phyloP scores from a whole-genome alignment of 306 rosid species.

The Begonia loranthoides region DNA sequence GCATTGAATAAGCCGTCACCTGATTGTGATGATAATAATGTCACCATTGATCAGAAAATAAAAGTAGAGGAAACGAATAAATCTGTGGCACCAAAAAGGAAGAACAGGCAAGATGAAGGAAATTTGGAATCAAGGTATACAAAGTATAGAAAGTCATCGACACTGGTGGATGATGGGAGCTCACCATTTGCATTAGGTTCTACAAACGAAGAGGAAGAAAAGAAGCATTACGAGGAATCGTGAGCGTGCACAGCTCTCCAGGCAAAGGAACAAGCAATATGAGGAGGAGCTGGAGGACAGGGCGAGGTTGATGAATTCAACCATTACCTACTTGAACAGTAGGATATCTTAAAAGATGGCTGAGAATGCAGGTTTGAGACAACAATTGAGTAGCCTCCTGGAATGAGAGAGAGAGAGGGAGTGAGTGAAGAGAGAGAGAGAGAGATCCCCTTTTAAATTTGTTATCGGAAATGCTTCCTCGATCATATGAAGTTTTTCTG shows the following conservation, averaged over 20 bases:
- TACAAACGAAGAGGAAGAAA: constrained; percentile 41
- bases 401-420: no score
- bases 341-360: constrained; percentile 60
- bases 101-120: constrained; percentile 39
- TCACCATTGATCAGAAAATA: constrained; percentile 23
- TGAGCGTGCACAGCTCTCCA: constrained; percentile 95
- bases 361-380: constrained; percentile 77
- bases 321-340: constrained; percentile 62
- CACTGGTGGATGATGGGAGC: constrained; percentile 13
- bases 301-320: constrained; percentile 69
- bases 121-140: constrained; percentile 34
- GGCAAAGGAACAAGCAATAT: constrained; percentile 95
- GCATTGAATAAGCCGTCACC: constrained; percentile 28
- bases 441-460: no score
- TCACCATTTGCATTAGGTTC: constrained; percentile 4
- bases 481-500: no score
- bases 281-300: constrained; percentile 95
- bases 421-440: no score
- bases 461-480: no score
- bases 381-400: constrained; percentile 38
- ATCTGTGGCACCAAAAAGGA: constrained; percentile 54
- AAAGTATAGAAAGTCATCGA: constrained; percentile 38
- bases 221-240: constrained; percentile 83
- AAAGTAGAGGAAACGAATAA: constrained; percentile 40
- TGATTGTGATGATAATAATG: constrained; percentile 21